A percentile compares a stretch with the other conserved stretches of the same genome.
phyloP scores from a whole-genome alignment of 371 early-diverging fungal genomes.

The Sporodiniella umbellata region DNA sequence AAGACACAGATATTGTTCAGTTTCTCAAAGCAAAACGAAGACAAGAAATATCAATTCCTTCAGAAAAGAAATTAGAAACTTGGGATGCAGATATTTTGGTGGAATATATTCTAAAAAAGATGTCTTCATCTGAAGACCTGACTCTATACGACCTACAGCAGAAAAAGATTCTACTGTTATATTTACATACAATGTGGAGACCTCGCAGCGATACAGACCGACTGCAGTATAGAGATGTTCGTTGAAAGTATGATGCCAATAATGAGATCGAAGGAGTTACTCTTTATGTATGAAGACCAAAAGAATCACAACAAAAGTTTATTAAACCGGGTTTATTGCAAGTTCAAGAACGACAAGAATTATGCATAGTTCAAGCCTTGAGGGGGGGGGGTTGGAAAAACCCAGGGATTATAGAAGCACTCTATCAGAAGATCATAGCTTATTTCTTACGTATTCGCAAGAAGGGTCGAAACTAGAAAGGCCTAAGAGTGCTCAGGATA shows the following conservation, averaged over 20 bases:
- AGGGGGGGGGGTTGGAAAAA: background rate
- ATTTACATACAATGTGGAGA: slow-evolving; percentile 10
- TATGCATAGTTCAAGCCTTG: background rate
- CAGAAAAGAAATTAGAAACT: background rate
- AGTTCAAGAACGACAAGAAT: background rate
- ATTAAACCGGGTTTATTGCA: background rate
- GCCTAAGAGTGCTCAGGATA: background rate
- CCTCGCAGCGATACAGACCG: slow-evolving; percentile 7
- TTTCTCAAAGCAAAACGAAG: slow-evolving; percentile 8
- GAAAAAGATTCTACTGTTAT: slow-evolving; percentile 8
- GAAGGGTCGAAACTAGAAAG: background rate
- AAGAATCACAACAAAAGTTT: slow-evolving; percentile 7
- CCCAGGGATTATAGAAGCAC: background rate
- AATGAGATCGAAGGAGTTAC: background rate
- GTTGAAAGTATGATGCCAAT: background rate
- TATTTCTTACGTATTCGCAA: slow-evolving; percentile 1
- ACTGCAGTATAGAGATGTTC: slow-evolving; percentile 4
- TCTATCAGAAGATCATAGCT: background rate
- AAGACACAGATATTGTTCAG: background rate
- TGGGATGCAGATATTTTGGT: background rate
- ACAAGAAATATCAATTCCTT: background rate
- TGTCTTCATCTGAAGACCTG: background rate
- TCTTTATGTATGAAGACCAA: slow-evolving; percentile 4
- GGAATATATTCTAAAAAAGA: background rate
- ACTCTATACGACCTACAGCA: slow-evolving; percentile 4